A percentile compares a stretch with the other conserved stretches of the same genome.
Evolutionary conservation across 2,329 filamentous ascomycete genomes (phyloP).

Genomic region (Colletotrichum magnum): DNA sequence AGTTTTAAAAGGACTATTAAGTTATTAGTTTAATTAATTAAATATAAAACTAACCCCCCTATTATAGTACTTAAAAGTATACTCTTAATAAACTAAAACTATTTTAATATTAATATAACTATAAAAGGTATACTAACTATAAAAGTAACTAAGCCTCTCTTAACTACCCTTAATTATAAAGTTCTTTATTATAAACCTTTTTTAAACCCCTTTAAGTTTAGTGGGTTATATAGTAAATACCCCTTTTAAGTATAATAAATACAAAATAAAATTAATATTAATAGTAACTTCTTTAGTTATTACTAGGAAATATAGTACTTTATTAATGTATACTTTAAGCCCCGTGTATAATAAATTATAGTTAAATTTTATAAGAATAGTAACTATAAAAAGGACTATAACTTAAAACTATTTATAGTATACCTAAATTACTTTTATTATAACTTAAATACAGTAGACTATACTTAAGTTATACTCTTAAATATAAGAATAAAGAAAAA

Average conservation of each 20-base stretch:
- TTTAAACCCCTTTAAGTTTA: background rate
- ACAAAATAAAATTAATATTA: constrained; percentile 1
- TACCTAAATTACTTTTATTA: background rate
- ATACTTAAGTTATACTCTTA: background rate
- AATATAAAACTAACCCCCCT: background rate
- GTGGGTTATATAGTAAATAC: background rate
- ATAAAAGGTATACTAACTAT: background rate
- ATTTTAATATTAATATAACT: background rate
- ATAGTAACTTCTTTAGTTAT: background rate
- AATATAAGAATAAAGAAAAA: constrained; percentile 5
- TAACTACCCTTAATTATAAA: background rate
- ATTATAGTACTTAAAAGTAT: background rate
- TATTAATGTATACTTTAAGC: background rate
- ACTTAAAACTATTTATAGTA: background rate
- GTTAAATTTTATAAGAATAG: background rate
- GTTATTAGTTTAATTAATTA: background rate
- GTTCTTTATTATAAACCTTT: background rate
- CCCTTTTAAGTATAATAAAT: constrained; percentile 6
- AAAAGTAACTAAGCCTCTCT: background rate
- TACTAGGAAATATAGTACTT: background rate
- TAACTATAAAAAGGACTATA: background rate
- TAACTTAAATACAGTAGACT: background rate
- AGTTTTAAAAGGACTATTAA: background rate
- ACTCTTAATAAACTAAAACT: no score
- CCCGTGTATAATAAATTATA: background rate